Evolutionary conservation across 352 stramenopile genomes (phyloP).

Genomic region (Phytophthora sp.): DNA sequence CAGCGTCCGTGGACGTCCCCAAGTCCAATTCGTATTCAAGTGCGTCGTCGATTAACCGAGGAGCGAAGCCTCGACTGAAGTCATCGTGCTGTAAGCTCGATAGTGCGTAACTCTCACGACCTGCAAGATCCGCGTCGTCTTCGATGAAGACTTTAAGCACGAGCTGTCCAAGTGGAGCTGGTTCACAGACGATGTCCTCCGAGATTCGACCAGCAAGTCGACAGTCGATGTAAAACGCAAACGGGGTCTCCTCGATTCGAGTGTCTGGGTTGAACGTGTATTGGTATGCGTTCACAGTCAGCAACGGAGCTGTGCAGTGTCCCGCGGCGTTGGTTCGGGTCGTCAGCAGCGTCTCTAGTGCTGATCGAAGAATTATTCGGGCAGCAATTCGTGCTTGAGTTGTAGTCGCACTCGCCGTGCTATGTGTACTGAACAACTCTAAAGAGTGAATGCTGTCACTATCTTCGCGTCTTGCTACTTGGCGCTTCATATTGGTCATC

Average conservation of each 20-base stretch:
- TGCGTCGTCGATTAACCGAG: conserved; percentile 47
- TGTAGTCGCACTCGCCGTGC: conserved; percentile 20
- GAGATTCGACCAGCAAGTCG: not conserved
- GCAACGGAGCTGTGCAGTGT: not conserved
- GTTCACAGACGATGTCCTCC: not conserved
- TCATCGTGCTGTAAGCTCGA: conserved; percentile 44
- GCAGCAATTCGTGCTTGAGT: conserved; percentile 18
- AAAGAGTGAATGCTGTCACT: conserved; percentile 30
- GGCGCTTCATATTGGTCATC: conserved; percentile 11
- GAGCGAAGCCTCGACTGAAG: conserved; percentile 36
- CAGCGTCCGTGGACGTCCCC: not conserved
- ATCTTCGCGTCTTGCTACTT: conserved; percentile 5
- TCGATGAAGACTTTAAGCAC: conserved; percentile 69
- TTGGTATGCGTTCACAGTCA: conserved; percentile 45
- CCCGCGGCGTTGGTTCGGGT: not conserved
- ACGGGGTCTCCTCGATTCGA: conserved; percentile 47
- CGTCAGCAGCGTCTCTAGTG: conserved; percentile 32
- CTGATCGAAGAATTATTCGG: conserved; percentile 25
- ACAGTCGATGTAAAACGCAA: conserved; percentile 53
- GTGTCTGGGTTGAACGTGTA: conserved; percentile 35
- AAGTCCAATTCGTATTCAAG: conserved; percentile 35
- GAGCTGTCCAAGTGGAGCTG: conserved; percentile 12
- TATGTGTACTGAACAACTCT: conserved; percentile 24
- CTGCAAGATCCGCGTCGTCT: conserved; percentile 54
- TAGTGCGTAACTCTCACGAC: conserved; percentile 61